Base-by-base conservation (phyloP, 2,329 filamentous ascomycete species). In the Calonectria pteridis region DNA sequence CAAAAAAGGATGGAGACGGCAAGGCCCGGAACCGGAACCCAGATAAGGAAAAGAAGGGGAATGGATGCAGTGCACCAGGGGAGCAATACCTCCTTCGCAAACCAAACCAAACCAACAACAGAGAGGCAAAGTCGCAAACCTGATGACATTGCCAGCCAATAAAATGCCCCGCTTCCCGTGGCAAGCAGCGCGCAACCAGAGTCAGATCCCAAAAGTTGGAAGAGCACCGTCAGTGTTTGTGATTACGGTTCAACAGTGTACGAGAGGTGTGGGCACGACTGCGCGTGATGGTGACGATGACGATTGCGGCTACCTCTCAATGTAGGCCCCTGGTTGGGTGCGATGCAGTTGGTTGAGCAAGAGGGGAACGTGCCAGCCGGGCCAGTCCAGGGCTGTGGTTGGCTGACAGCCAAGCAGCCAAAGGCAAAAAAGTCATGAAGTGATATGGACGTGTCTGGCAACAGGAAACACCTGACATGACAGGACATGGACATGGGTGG, bases 201-300 rank as follows among this genome's bases (percentile, higher is more conserved):
- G 23, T 62, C 26, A 40, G 20, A n/a, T 26, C 55, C 55, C 37
- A 29, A 37, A 23, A 13, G 14, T 20, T 28, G n/a, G 16, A 26
- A 10, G 55, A 26, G 55, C 14, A 28, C 14, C 9, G 55, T 35
- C 33, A 62, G 55, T 55, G 37, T 58, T 50, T 68, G 20, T 29
- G 37, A 49, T 59, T 59, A 58, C 35, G 66, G 37, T 43, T 23
- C 66, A 33, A 49, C 58, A 69, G 67, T 59, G 43, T 31, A 35
- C 37, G 5, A 28, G 31, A 59, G 43, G 43, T 66, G 31, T 51
- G 51, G 43, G 23, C 49, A 63, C 26, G 23, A 35, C n/a, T 50
- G 65, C 77, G 73, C 74, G 76, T 75, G 77, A 78, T 74, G 50
- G 72, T 75, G 75, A 77, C 67, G 75, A 77, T 77, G 77, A 74